Evolutionary conservation across 179 eudicot species (phyloP), one percentile per base, ranked within the genome.

Genomic region (Patellifolia procumbens): DNA sequence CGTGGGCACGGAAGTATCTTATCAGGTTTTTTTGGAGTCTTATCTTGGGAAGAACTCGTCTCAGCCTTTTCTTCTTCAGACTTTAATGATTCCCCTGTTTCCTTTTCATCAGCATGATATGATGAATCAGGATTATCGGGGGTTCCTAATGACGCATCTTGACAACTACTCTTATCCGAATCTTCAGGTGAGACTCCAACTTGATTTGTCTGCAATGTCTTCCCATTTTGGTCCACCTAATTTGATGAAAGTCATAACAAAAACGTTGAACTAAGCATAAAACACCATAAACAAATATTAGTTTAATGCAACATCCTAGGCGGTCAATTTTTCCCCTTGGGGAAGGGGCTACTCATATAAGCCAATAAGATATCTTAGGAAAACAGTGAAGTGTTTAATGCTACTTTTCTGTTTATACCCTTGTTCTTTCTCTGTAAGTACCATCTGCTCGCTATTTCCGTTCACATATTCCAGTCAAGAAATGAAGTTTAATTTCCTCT

Each of bases 1-100:
- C 79, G 76, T 32, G 82, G 85, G 73, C 85, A 78, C 9, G 85
- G 76, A 16, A 82, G 69, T 53, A 78, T 74, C 79, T 82, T 82
- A 59, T 82, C 82, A 11, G 82, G 79, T 49, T 82, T 82, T 70
- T 78, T 78, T 22, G 72, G 75, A 13, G 81, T 61, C 72, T 68
- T 77, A n/a, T 81, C 81, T 22, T 77, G 58, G 1, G 67, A 60
- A 55, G 20, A 59, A 64, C 52, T 59, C 12, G 52, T 68, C 37
- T 82, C 81, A 4, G 17, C 28, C 56, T 74, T 74, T 43, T 81
- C 84, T 26, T 78, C 81, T 45, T 74, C 75, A 5, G 35, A 42
- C 48, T 70, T 67, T 34, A 60, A 66, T 45, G 74, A 43, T 67
- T 73, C 48, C 10, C 48, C 32, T n/a, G 53, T 55, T 37, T 34